These are phyloP conservation scores for Golubevia pallescens DNA, from an alignment of 1,284 basidiomycete genomes.

Conservation along the genomic window DNA sequence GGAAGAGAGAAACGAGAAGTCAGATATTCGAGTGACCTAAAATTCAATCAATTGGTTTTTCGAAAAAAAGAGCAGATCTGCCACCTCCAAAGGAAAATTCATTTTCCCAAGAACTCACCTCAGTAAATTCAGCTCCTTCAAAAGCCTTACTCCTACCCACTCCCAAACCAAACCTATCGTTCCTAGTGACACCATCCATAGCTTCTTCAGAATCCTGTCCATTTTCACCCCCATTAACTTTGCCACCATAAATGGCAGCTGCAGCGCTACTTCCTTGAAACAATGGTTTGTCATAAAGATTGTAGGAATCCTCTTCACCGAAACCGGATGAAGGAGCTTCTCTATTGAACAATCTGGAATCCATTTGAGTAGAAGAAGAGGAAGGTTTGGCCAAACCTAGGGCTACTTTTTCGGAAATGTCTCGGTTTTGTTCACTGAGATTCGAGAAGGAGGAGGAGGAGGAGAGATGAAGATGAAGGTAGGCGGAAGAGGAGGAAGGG, in stretches of 20 bases:
- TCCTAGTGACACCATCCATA: conserved; percentile 36
- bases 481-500: neutral
- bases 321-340: conserved; percentile 39
- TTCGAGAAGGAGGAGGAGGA: neutral
- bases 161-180: conserved; percentile 59
- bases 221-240: conserved; percentile 12
- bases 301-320: conserved; percentile 63
- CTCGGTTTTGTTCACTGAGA: conserved; percentile 57
- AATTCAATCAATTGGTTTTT: neutral
- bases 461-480: conserved; percentile 1
- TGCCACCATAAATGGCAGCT: conserved; percentile 43
- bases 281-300: conserved; percentile 56
- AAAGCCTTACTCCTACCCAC: conserved; percentile 37
- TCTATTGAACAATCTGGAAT: conserved; percentile 58
- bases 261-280: conserved; percentile 56
- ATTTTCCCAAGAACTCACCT: conserved; percentile 7
- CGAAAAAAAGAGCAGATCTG: neutral
- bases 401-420: conserved; percentile 62
- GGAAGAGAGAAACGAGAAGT: neutral
- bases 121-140: conserved; percentile 35
- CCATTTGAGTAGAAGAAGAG: conserved; percentile 42
- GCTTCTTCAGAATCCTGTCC: conserved; percentile 23
- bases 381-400: conserved; percentile 59
- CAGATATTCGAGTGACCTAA: neutral
- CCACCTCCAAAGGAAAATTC: conserved; percentile 1